Evolutionary conservation across 148 eudicot genomes (phyloP).

Genomic region (Fagopyrum homotropicum): DNA sequence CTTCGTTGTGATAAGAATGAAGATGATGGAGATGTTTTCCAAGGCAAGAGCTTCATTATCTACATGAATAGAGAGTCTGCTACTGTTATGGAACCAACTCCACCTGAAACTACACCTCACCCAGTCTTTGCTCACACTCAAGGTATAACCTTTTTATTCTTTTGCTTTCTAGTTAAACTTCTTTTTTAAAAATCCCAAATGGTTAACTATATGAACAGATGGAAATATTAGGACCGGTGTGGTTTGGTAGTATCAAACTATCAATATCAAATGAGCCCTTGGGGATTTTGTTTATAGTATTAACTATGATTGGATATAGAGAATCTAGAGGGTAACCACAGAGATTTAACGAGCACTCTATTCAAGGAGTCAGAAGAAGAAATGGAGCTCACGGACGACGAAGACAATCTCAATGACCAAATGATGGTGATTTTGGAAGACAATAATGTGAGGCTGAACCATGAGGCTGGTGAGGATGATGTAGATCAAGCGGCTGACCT

Average conservation of each 20-base stretch:
- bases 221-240: too few species aligned
- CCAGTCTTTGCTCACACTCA: conserved; percentile 11
- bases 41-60: neutral
- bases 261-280: too few species aligned
- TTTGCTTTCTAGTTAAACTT: neutral
- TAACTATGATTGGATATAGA: neutral
- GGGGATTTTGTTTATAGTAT: neutral
- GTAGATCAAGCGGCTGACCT: conserved; percentile 30
- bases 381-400: conserved; percentile 11
- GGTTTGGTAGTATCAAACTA: too few species aligned
- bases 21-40: neutral
- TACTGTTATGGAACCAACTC: neutral
- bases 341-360: conserved; percentile 10
- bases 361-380: conserved; percentile 23
- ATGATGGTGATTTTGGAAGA: neutral
- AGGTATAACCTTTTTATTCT: neutral
- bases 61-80: conserved; percentile 5
- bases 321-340: conserved; percentile 1
- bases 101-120: neutral
- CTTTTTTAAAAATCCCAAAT: neutral
- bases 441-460: conserved; percentile 1
- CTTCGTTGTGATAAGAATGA: neutral
- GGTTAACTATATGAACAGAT: too few species aligned
- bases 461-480: conserved; percentile 22
- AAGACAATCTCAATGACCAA: neutral